Evolutionary conservation across 352 stramenopile species (phyloP).

Genomic region (Elongisporangium prolatum): DNA sequence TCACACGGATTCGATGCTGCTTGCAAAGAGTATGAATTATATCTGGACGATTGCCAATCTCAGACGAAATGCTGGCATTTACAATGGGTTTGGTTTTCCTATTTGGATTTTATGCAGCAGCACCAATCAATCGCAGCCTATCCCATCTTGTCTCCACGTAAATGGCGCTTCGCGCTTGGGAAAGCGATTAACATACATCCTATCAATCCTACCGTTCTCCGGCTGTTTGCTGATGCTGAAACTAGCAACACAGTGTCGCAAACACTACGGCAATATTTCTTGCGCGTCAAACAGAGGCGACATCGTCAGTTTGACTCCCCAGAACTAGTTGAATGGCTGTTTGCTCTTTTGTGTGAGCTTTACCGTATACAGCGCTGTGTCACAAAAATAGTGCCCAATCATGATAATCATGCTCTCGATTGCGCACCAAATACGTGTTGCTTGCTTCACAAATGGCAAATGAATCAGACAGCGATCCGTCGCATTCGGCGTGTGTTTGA

Average conservation of each 20-base stretch:
- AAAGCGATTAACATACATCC: constrained; percentile 35
- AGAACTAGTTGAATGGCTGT: constrained; percentile 64
- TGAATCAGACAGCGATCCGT: constrained; percentile 42
- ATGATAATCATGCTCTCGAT: no score
- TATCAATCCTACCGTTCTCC: constrained; percentile 43
- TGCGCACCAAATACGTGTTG: constrained; percentile 32
- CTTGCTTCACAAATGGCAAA: constrained; percentile 60
- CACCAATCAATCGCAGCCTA: constrained; percentile 29
- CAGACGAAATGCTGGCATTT: constrained; percentile 18
- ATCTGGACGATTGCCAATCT: constrained; percentile 5
- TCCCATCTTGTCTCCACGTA: constrained; percentile 39
- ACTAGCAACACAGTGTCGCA: constrained; percentile 70
- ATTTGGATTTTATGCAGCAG: constrained; percentile 57
- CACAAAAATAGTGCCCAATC: constrained; percentile 1
- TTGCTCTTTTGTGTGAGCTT: constrained; percentile 65
- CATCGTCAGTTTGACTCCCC: constrained; percentile 62
- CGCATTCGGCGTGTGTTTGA: constrained; percentile 64
- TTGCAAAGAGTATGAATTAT: constrained; percentile 33
- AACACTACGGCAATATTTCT: constrained; percentile 58
- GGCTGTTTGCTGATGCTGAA: constrained; percentile 72
- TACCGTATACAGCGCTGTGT: constrained; percentile 40
- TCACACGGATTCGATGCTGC: constrained; percentile 45
- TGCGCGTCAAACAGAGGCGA: constrained; percentile 31
- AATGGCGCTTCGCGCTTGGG: constrained; percentile 41
- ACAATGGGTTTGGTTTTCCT: constrained; percentile 31